Evolutionary conservation across 805 yeast species (phyloP).

Genomic region (Nakazawaea ishiwadae): DNA sequence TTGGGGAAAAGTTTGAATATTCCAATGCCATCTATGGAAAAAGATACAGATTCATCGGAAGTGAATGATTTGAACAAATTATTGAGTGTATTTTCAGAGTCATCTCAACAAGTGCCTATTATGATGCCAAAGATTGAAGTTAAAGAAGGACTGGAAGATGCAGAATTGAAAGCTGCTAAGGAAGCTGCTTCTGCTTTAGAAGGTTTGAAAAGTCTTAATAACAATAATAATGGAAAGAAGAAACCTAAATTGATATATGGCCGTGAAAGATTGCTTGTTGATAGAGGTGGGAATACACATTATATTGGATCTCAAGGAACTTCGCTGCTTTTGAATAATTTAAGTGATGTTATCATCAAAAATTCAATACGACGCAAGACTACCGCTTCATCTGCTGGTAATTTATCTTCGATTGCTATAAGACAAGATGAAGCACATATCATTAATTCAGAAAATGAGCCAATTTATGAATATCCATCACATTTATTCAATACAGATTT

Average conservation of each 20-base stretch:
- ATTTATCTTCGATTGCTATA: constrained; percentile 23
- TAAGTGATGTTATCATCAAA: constrained; percentile 38
- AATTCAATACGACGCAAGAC: constrained; percentile 21
- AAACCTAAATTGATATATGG: constrained; percentile 8
- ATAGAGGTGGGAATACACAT: constrained; percentile 41
- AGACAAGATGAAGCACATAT: constrained; percentile 29
- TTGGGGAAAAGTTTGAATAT: constrained; percentile 29
- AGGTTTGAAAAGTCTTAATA: neutral
- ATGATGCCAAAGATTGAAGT: constrained; percentile 1
- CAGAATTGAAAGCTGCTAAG: constrained; percentile 5
- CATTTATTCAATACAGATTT: constrained; percentile 27
- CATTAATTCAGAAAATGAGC: constrained; percentile 29
- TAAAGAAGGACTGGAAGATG: neutral
- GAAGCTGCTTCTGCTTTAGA: constrained; percentile 7
- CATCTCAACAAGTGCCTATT: too few relatives aligned
- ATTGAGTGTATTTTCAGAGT: neutral
- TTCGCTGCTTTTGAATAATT: constrained; percentile 35
- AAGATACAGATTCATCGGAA: constrained; percentile 5
- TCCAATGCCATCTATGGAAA: constrained; percentile 28
- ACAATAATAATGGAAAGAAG: constrained; percentile 1
- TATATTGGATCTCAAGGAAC: constrained; percentile 44
- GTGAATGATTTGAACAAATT: constrained; percentile 3
- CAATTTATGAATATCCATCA: constrained; percentile 29
- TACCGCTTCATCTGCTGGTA: constrained; percentile 5
- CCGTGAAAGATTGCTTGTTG: constrained; percentile 35